Evolutionary conservation across 2,329 filamentous ascomycete genomes (phyloP).

Genomic region (Aspergillus sp.): DNA sequence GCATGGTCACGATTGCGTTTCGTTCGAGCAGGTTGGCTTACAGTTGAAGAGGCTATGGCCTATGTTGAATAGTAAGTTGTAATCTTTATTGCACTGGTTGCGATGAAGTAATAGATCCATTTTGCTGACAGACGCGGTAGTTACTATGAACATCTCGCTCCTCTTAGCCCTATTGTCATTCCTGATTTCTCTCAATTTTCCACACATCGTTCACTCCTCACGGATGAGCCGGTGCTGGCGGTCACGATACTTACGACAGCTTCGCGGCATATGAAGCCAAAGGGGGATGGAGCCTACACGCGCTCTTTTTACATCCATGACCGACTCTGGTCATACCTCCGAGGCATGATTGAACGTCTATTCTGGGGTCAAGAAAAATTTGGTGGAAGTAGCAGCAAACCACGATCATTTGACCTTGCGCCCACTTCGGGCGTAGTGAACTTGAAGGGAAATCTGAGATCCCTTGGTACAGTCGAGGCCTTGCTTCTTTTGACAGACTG

Average conservation of each 20-base stretch:
- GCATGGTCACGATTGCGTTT: constrained; percentile 93
- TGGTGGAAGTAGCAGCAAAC: constrained; percentile 66
- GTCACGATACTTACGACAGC: constrained; percentile 89
- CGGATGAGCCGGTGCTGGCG: constrained; percentile 86
- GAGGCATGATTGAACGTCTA: constrained; percentile 90
- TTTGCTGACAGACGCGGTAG: constrained; percentile 36
- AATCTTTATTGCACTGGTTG: constrained; percentile 5
- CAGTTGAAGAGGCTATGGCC: constrained; percentile 82
- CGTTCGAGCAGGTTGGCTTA: constrained; percentile 96
- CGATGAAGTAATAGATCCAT: background rate
- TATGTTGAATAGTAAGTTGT: constrained; percentile 80
- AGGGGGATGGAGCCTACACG: constrained; percentile 74
- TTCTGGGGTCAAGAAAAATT: constrained; percentile 97
- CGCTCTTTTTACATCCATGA: constrained; percentile 90
- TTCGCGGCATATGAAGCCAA: constrained; percentile 76
- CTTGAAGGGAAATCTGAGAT: constrained; percentile 73
- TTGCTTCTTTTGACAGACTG: constrained; percentile 93
- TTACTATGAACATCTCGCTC: constrained; percentile 88
- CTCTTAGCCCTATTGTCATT: constrained; percentile 87
- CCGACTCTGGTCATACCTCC: constrained; percentile 88
- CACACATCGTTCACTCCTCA: constrained; percentile 73
- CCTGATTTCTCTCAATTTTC: constrained; percentile 82
- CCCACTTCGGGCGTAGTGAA: constrained; percentile 46
- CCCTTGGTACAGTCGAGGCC: constrained; percentile 89
- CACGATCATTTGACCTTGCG: constrained; percentile 64